Conservation (phyloP, 371 early-diverging fungal genomes). For the Vairimorpha necatrix region DNA sequence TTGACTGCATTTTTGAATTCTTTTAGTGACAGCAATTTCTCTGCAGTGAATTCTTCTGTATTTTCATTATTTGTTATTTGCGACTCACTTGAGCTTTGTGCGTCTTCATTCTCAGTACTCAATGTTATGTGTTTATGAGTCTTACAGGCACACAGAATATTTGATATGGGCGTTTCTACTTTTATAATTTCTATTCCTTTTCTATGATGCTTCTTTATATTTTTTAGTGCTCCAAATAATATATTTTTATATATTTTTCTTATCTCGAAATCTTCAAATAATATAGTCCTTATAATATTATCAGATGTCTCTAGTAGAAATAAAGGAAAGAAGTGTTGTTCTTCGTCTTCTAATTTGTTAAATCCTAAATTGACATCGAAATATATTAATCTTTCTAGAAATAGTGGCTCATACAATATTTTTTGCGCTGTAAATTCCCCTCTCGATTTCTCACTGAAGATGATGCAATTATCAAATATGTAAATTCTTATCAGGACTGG, state of each 20-base stretch:
- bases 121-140: background rate
- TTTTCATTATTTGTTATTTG: background rate
- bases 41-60: background rate
- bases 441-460: slow-evolving; percentile 36
- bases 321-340: slow-evolving; percentile 12
- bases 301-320: slow-evolving; percentile 33
- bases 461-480: slow-evolving; percentile 45
- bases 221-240: background rate
- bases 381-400: slow-evolving; percentile 9
- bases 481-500: slow-evolving; percentile 33
- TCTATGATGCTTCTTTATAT: background rate
- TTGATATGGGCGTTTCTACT: background rate
- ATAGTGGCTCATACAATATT: slow-evolving; percentile 39
- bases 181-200: background rate
- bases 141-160: background rate
- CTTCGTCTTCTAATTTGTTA: slow-evolving; percentile 22
- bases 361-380: slow-evolving; percentile 15
- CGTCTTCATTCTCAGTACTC: background rate
- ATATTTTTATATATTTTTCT: slow-evolving; percentile 29
- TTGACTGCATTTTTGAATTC: background rate
- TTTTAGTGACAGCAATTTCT: background rate
- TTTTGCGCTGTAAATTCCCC: slow-evolving; percentile 18
- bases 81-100: background rate
- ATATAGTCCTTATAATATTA: slow-evolving; percentile 9
- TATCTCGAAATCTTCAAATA: slow-evolving; percentile 41